These are phyloP conservation scores for Annulohypoxylon bovei DNA, from an alignment of 495 filamentous ascomycete genomes.

Conservation along the genomic window DNA sequence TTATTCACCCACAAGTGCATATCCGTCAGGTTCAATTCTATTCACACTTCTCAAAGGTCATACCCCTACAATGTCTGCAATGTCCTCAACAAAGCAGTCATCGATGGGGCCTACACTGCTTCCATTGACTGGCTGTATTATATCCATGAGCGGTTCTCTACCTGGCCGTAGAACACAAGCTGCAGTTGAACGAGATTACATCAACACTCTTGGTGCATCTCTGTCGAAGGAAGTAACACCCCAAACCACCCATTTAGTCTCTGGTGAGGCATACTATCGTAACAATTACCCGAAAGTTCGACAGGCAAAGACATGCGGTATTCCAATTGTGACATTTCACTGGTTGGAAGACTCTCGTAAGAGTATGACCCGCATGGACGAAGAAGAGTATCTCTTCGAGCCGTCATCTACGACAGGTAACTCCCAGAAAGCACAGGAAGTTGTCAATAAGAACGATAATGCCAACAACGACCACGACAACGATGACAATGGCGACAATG, in stretches of 20 bases:
- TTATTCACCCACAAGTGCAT: no score
- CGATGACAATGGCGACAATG: constrained; percentile 18
- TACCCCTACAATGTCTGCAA: not conserved
- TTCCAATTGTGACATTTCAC: constrained; percentile 67
- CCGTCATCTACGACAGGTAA: constrained; percentile 32
- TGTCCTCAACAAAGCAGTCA: constrained; percentile 11
- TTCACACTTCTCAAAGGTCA: no score
- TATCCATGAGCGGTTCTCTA: constrained; percentile 72
- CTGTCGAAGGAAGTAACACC: constrained; percentile 57
- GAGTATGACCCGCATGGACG: constrained; percentile 54
- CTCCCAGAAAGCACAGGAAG: no score
- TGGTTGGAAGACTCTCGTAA: constrained; percentile 69
- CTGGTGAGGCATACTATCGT: constrained; percentile 62
- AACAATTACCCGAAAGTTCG: constrained; percentile 61
- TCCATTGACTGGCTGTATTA: constrained; percentile 55
- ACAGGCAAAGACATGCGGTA: constrained; percentile 57
- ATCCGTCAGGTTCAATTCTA: no score
- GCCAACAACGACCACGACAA: not conserved
- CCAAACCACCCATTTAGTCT: constrained; percentile 69
- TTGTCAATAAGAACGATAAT: not conserved
- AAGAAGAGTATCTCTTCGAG: constrained; percentile 49
- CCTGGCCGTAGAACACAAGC: constrained; percentile 61
- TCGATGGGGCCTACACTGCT: constrained; percentile 32
- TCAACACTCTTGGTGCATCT: constrained; percentile 61
- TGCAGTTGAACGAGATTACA: constrained; percentile 50